Conservation (phyloP, 495 filamentous ascomycete species). For the Xylaria intraflava region DNA sequence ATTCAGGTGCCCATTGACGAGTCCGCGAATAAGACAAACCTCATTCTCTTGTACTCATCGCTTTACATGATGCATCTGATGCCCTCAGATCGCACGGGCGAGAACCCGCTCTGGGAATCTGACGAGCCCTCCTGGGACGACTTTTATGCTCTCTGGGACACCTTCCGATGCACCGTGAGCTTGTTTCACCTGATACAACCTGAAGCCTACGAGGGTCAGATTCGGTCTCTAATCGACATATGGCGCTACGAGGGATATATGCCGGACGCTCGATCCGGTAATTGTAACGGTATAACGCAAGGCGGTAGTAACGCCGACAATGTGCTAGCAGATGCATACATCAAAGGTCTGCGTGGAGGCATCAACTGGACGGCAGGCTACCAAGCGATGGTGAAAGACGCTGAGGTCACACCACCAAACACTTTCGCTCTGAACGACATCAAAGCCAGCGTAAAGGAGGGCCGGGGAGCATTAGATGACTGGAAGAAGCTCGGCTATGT, state of each 20-base stretch:
- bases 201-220: slow-evolving; percentile 52
- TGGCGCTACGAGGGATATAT: slow-evolving; percentile 59
- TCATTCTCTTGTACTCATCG: slow-evolving; percentile 53
- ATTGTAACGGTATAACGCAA: slow-evolving; percentile 61
- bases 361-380: slow-evolving; percentile 65
- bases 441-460: slow-evolving; percentile 58
- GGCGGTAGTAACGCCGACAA: slow-evolving; percentile 67
- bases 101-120: slow-evolving; percentile 60
- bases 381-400: slow-evolving; percentile 58
- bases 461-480: slow-evolving; percentile 60
- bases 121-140: slow-evolving; percentile 56
- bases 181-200: slow-evolving; percentile 60
- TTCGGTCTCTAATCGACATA: slow-evolving; percentile 62
- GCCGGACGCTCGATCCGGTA: slow-evolving; percentile 54
- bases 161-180: slow-evolving; percentile 54
- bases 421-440: slow-evolving; percentile 51
- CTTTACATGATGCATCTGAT: slow-evolving; percentile 63
- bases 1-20: slow-evolving; percentile 43
- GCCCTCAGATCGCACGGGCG: slow-evolving; percentile 61
- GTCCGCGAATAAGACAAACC: slow-evolving; percentile 41
- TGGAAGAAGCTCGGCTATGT: slow-evolving; percentile 59
- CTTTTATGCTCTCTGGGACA: slow-evolving; percentile 48
- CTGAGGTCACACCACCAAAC: slow-evolving; percentile 51
- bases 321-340: slow-evolving; percentile 63
- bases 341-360: slow-evolving; percentile 53